phyloP scores from a whole-genome alignment of 306 rosid species.

The Cucurbita maxima region DNA sequence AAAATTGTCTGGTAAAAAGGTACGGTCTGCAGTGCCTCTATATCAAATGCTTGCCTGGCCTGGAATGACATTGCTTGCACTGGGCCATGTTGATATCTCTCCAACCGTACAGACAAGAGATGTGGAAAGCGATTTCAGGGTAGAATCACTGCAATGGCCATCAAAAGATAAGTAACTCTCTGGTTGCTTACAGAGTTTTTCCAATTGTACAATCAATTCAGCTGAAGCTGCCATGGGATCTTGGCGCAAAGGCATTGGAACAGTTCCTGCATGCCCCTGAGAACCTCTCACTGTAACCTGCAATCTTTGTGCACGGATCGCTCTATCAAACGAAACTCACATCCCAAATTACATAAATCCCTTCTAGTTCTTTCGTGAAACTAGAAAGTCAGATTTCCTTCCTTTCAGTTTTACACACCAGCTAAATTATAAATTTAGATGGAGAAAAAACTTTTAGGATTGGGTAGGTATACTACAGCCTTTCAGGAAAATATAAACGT shows the following conservation, averaged over 20 bases:
- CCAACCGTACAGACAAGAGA: conserved; percentile 96
- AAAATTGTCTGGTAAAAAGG: neutral
- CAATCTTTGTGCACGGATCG: conserved; percentile 6
- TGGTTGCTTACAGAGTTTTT: conserved; percentile 74
- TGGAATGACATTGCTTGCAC: conserved; percentile 96
- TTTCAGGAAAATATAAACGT: neutral
- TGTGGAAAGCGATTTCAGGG: conserved; percentile 55
- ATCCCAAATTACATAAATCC: neutral
- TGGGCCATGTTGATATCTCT: conserved; percentile 96
- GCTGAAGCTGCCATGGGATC: conserved; percentile 89
- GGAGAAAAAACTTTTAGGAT: neutral
- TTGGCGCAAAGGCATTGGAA: conserved; percentile 89
- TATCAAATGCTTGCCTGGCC: conserved; percentile 71
- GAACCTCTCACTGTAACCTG: conserved; percentile 87
- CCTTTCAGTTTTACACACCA: neutral
- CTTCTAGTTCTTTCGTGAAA: neutral
- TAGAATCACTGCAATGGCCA: conserved; percentile 43
- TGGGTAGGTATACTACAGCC: neutral
- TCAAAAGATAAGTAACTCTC: conserved; percentile 52
- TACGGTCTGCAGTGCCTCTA: neutral
- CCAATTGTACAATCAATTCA: conserved; percentile 58
- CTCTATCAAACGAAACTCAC: neutral
- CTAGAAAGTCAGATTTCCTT: neutral
- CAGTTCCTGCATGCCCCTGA: conserved; percentile 95
- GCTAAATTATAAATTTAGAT: neutral